Evolutionary conservation across 2,329 filamentous ascomycete species (phyloP), one percentile per base, ranked within the genome.

Genomic region (Ophiostoma sp.): DNA sequence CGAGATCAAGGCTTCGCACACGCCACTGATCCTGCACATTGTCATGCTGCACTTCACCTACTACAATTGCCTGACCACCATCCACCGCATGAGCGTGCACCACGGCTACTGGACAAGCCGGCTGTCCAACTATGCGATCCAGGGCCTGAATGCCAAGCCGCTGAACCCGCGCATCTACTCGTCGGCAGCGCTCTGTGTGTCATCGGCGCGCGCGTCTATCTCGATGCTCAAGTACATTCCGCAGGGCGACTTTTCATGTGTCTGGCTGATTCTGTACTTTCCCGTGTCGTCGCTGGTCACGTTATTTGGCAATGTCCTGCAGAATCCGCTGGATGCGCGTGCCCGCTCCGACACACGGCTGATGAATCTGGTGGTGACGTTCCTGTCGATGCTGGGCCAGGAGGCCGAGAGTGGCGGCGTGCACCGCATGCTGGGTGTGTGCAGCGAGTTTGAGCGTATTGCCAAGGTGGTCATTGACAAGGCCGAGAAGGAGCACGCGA

Each of bases 21-120:
- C 93, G 0, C 94, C 94, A 0, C 84, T 98, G n/a, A 94, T 98
- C 27, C 83, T 99, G 27, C 94, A 98, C 74, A 88, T 99, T 68
- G 94, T 97, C 72, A 92, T 97, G 78, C 82, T 99, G 71, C 95
- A 99, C 79, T 96, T 99, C 76, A 90, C 93, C 1, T 99, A 99
- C 80, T 98, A 98, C 82, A 99, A 99, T 78, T 97, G 94, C 76
- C 81, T 99, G 68, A 97, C 94, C 0, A 99, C 95, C 0, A 97
- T 99, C 73, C 95, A 99, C 78, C 92, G 95, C 68, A 99, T 98
- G 95, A 96, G 93, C 60, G 91, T 98, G 39, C 95, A 98, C 76
- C 94, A 97, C 77, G 95, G 95, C 17, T 97, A 97, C 80, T 99
- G 95, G 95, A 98, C 94, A 0, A 97, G 92, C 76, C 88, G 95